Conservation (phyloP, 2,329 filamentous ascomycete genomes). For the Pseudocercospora musae region DNA sequence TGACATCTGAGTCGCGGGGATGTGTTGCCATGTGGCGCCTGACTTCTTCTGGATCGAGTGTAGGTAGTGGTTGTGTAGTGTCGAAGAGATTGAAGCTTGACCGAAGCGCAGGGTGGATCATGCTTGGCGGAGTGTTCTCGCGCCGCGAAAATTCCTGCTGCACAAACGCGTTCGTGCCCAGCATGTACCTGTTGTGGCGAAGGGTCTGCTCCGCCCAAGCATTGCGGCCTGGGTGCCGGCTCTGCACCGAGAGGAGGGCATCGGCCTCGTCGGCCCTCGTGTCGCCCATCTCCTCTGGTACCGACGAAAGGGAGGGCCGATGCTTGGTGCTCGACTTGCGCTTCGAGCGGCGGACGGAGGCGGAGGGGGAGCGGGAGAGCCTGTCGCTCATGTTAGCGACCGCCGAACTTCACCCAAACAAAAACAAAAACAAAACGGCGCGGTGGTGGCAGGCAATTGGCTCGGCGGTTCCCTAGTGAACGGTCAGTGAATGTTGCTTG, state of each 20-base stretch:
- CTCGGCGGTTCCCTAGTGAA: constrained; percentile 5
- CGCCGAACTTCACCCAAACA: constrained; percentile 4
- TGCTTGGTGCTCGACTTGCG: neutral
- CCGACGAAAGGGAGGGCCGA: neutral
- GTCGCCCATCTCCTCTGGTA: neutral
- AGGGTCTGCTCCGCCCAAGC: constrained; percentile 29
- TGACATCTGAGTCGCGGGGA: constrained; percentile 22
- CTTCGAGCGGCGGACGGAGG: neutral
- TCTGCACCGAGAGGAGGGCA: neutral
- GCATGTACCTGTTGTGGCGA: constrained; percentile 24
- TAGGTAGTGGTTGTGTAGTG: constrained; percentile 14
- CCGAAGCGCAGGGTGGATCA: constrained; percentile 29
- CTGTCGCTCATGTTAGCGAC: constrained; percentile 15
- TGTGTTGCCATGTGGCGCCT: constrained; percentile 2
- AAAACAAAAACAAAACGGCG: constrained; percentile 4
- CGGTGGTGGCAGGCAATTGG: neutral
- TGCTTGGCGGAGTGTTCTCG: constrained; percentile 20
- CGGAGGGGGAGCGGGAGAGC: neutral
- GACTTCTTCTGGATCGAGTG: constrained; percentile 11
- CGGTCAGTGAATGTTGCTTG: neutral
- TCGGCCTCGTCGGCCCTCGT: constrained; percentile 5
- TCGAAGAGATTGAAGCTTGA: constrained; percentile 12
- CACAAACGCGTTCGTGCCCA: constrained; percentile 36
- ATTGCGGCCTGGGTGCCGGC: constrained; percentile 27
- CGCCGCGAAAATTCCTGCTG: constrained; percentile 27